Base-by-base conservation (phyloP, 441 rosid genomes). In the Manihot esculenta region DNA sequence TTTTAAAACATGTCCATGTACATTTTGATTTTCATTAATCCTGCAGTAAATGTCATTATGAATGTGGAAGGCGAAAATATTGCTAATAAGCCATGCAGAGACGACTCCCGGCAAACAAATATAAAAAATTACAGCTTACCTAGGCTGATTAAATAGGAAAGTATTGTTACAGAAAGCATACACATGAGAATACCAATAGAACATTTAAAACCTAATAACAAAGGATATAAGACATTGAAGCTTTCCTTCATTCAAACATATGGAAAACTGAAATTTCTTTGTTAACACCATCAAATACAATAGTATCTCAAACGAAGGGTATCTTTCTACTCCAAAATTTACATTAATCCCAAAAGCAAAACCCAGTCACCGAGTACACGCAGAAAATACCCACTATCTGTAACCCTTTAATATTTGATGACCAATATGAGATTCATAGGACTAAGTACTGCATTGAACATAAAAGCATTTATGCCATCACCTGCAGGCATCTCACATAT, bases 401-500 rank as follows among this genome's bases (percentile, higher is more conserved):
- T 21, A 47, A 61, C 45, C 33, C 41, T 51, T 41, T 59, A 56
- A 10, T 44, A 27, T 18, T n/a, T 38, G 56, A 49, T 24, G 26
- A 30, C 4, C 44, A 44, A n/a, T 30, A 44, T 56, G 15, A 20
- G 45, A 27, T 18, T 55, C 15, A 63, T 17, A 8, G 1, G 30
- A 21, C 35, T 51, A 58, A 8, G 1, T 23, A 21, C 35, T 51
- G 51, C 47, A 60, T 21, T 15, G 14, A 69, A 33, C n/a, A 60
- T 10, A 66, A 56, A 68, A 79, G 47, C 26, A 51, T 50, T 51
- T 50, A 68, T 30, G 54, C 50, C 62, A 72, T 75, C 73, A 96
- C 99, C 98, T 96, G 98, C 77, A 96, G 93, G 75, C 98, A 96
- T 70, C 99, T 87, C 27, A 96, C 91, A 70, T 91, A 96, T 93